phyloP scores from a whole-genome alignment of 2,329 filamentous ascomycete genomes.

The Apiospora rasikravindrae region DNA sequence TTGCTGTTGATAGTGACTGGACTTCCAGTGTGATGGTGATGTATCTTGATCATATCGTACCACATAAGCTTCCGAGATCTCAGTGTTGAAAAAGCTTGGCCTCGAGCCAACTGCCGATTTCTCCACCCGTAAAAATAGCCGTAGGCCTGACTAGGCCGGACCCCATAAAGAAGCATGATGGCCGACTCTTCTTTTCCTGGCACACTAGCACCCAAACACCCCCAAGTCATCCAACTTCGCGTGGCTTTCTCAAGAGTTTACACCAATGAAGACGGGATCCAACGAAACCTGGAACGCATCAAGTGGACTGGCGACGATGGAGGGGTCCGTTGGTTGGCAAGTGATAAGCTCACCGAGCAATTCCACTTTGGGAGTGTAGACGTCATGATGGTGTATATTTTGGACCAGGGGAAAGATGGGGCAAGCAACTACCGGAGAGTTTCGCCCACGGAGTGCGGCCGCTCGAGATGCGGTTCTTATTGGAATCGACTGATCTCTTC shows the following conservation, averaged over 20 bases:
- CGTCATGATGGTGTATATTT: slow-evolving; percentile 1
- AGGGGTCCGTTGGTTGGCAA: neutral
- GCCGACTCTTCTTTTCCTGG: neutral
- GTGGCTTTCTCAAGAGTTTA: neutral
- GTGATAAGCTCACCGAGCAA: neutral
- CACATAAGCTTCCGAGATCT: neutral
- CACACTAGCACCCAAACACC: neutral
- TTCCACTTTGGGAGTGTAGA: slow-evolving; percentile 11
- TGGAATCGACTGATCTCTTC: neutral
- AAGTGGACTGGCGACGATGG: neutral
- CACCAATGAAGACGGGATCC: neutral
- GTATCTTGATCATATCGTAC: neutral
- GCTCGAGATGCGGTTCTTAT: neutral
- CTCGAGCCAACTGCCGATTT: neutral
- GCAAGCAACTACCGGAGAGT: no score
- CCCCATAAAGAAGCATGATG: neutral
- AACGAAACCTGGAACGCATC: neutral
- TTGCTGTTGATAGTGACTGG: no score
- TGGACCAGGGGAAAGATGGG: neutral
- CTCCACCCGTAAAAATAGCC: neutral
- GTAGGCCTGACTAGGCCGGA: neutral
- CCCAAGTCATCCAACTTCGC: neutral
- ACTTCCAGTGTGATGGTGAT: no score
- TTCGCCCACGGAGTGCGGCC: no score
- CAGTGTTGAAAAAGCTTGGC: neutral